phyloP scores from a whole-genome alignment of 768 basidiomycete genomes.

The Strobilomyces echinocephalus region DNA sequence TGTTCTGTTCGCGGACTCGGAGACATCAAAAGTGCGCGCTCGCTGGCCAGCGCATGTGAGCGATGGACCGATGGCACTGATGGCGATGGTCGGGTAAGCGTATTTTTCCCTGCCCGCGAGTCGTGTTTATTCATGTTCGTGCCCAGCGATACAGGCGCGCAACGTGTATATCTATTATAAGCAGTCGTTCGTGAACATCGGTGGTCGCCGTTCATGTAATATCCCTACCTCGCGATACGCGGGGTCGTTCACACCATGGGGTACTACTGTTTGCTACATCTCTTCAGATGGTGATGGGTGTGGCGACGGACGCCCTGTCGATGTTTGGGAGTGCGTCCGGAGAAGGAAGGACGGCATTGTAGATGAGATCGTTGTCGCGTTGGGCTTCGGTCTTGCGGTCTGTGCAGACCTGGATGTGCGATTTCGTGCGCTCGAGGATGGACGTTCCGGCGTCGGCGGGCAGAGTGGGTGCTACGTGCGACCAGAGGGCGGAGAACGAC shows the following conservation, averaged over 20 bases:
- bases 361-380: constrained; percentile 95
- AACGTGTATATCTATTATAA: no score
- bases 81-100: no score
- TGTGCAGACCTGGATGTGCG: constrained; percentile 69
- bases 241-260: no score
- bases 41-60: no score
- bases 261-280: no score
- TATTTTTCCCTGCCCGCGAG: no score
- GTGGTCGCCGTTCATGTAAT: no score
- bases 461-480: constrained; percentile 72
- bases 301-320: constrained; percentile 79
- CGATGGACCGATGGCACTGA: no score
- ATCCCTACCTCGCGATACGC: no score
- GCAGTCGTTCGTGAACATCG: no score
- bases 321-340: constrained; percentile 73
- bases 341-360: constrained; percentile 83
- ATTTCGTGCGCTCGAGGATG: constrained; percentile 78
- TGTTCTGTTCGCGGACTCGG: constrained; percentile 42
- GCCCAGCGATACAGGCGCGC: no score
- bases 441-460: constrained; percentile 81
- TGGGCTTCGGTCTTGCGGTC: constrained; percentile 73
- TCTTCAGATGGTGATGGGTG: constrained; percentile 81
- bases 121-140: no score
- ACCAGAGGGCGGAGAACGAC: constrained; percentile 67
- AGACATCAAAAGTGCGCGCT: constrained; percentile 32